Conservation (phyloP, 1,284 basidiomycete genomes). For the Ustilago bromivora region DNA sequence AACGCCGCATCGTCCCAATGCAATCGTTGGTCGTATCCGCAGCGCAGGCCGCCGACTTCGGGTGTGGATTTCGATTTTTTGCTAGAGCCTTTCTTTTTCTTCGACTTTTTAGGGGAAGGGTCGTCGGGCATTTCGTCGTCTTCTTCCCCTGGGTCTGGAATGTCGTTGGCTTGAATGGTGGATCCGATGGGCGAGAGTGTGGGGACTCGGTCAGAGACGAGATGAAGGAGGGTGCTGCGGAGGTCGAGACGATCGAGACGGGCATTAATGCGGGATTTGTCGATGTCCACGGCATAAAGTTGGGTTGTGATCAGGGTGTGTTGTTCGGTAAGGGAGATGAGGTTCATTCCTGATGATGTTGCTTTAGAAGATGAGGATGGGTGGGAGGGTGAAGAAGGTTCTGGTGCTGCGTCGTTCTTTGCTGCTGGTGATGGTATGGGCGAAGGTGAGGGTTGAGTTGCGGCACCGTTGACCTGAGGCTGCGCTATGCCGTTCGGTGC, state of each 20-base stretch:
- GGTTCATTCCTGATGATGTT: conserved; percentile 18
- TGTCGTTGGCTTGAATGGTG: background rate
- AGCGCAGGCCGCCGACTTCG: conserved; percentile 31
- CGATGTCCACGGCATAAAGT: conserved; percentile 24
- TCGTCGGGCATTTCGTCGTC: conserved; percentile 29
- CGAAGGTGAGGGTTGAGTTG: background rate
- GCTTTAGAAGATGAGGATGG: background rate
- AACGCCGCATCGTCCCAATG: conserved; percentile 40
- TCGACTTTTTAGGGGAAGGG: background rate
- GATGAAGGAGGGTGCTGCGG: conserved; percentile 40
- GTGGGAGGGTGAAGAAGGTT: background rate
- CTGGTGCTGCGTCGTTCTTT: background rate
- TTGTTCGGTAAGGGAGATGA: conserved; percentile 22
- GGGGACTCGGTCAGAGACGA: conserved; percentile 43
- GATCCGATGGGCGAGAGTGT: conserved; percentile 31
- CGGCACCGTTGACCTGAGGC: background rate
- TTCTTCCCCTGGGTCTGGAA: conserved; percentile 5
- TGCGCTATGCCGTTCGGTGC: background rate
- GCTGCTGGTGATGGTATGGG: background rate
- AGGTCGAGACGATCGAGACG: conserved; percentile 39
- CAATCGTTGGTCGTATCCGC: conserved; percentile 51
- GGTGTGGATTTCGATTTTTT: conserved; percentile 14
- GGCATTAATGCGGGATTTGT: conserved; percentile 31
- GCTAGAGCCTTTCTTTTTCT: conserved; percentile 33
- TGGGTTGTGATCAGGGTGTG: conserved; percentile 14